Conservation (phyloP, 305 asterid genomes). For the Fraxinus sp. region DNA sequence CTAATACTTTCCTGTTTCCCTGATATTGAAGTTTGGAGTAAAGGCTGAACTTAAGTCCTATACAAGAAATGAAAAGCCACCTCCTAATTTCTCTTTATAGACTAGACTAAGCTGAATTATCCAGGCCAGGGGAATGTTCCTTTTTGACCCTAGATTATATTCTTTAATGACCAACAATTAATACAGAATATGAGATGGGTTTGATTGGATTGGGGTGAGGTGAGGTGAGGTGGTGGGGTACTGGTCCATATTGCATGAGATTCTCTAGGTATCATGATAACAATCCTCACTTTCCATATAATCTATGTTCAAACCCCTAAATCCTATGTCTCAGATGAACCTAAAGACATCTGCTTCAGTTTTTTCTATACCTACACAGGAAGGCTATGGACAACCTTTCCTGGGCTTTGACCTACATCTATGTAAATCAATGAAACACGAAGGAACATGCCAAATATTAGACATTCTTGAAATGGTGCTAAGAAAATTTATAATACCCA, state of each 20-base stretch:
- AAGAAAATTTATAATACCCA: not conserved
- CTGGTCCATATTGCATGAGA: conserved; percentile 23
- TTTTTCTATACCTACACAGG: not conserved
- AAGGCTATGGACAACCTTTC: not conserved
- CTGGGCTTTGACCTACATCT: not conserved
- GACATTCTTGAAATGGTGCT: not conserved
- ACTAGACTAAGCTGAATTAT: not conserved
- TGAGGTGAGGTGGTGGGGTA: not conserved
- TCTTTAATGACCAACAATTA: not conserved
- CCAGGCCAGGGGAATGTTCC: not conserved
- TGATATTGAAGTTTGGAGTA: not conserved
- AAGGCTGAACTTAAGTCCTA: not conserved
- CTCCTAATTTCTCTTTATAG: not conserved
- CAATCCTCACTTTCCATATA: conserved; percentile 10
- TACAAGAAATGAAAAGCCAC: not conserved
- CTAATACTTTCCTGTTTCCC: not conserved
- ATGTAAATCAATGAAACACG: not conserved
- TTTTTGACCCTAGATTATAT: not conserved
- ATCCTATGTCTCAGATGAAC: not conserved
- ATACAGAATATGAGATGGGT: not conserved
- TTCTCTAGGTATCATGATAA: not conserved
- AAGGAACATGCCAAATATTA: not conserved
- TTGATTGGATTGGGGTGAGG: not conserved
- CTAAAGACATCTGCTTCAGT: not conserved
- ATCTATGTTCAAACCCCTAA: conserved; percentile 17